Base-by-base conservation (phyloP, 768 basidiomycete genomes). In the Mycena haematopus region DNA sequence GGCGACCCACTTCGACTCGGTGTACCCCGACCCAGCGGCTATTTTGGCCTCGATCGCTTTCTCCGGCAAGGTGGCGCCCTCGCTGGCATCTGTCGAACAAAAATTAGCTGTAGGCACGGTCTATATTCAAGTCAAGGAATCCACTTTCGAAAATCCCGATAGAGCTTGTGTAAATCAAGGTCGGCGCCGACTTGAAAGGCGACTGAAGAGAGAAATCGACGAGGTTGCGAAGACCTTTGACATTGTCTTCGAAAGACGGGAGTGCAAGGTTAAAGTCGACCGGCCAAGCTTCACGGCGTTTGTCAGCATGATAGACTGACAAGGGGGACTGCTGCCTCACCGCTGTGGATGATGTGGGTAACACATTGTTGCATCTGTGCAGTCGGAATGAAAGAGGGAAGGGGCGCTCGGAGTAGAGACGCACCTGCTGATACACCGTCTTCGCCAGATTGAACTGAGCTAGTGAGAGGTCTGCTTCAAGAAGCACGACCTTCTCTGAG, bases 281-380 rank as follows among this genome's bases (percentile, higher is more conserved):
- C 0, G 62, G 71, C 75, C 76, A 78, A 15, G 75, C 77, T 75
- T 15, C 24, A 19, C 6, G n/a, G 21, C 24, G 7, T 24, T 19
- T 19, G 36, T 27, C 3, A n/a, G 15, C 3, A 51, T 11, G 40
- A 6, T 45, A n/a, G 27, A 25, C 24, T 10, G 35, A 36, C 10
- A 1, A n/a, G 40, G 51, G 13, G 11, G 17, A 46, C 22, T 17
- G 38, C 3, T 17, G 19, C 49, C 56, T 31, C 13, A 76, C 76
- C 75, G 33, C 76, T 74, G 65, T 79, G 76, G 15, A 79, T 75
- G 62, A 80, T 70, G 42, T 74, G 75, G 14, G 77, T 79, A 9
- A 75, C 68, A n/a, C 69, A 71, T 21, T 52, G 21, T 14, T 68
- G 63, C 36, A 77, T 67, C 70, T 76, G 42, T 35, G 29, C 33